Evolutionary conservation across 2,329 filamentous ascomycete genomes (phyloP), one percentile per base, ranked within the genome.

Genomic region (Paramyrothecium roridum): DNA sequence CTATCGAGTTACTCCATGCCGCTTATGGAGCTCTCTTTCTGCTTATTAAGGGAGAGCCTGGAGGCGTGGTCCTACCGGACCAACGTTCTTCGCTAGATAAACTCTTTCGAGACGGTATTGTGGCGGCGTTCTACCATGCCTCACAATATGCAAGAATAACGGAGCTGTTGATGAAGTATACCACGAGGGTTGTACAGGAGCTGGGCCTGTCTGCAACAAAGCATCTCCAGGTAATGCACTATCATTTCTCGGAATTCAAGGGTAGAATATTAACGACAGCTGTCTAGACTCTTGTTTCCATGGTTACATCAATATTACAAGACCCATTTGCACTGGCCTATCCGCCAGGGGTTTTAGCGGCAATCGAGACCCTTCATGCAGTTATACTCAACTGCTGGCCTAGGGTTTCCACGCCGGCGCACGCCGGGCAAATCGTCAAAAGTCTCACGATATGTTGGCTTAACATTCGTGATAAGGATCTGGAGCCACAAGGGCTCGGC

Each of bases 301-400:
- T 93, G 59, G 70, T 91, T 11, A 83, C 84, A 2, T 74, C 77
- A 43, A 81, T 88, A 11, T 74, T 96, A 53, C 79, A 82, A 2
- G 85, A 92, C 64, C 86, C 90, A 0, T 90, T 95, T 65, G 80
- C 81, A 1, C 73, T 80, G 11, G 76, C 80, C 1, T 76, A 82
- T 58, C 75, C 80, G 1, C 72, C 77, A 0, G 73, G 87, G 2
- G 71, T 91, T 2, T 53, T 78, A 1, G 75, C 81, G 0, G 80
- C 84, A 1, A 69, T 80, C 3, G 67, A 75, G 19, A 78, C 84
- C 1, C 63, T 91, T 21, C 79, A 84, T 52, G 72, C 75, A 1
- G 73, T 88, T 16, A 73, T 96, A 12, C 61, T 79, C 13, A 86
- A 80, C 56, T 84, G 83, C 56, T 92, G 91, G 86, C 88, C 89